Conservation (phyloP, 225 moss, liverwort and hornwort genomes). For the Pleurozium schreberi region DNA sequence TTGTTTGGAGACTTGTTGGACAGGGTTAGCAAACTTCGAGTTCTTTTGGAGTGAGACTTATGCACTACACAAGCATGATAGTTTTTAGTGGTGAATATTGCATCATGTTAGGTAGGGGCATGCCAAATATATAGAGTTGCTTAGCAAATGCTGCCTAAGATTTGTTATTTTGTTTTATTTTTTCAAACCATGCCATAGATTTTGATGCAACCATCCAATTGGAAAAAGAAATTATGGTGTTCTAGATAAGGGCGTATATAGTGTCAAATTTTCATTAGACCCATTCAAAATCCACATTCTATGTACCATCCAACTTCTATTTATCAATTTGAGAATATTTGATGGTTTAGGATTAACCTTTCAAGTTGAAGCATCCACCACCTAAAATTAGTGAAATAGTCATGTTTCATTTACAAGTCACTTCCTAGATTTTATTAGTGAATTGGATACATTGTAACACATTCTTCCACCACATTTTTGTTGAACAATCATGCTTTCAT, state of each 20-base stretch:
- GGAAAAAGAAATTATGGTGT: background rate
- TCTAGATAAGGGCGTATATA: background rate
- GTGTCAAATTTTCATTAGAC: background rate
- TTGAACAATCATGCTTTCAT: background rate
- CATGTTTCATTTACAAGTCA: background rate
- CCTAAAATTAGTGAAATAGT: background rate
- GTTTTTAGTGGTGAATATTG: background rate
- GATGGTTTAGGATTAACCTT: background rate
- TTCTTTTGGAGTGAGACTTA: background rate
- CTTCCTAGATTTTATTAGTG: accelerated
- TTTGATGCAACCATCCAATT: background rate
- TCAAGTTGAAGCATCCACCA: background rate
- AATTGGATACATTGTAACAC: background rate
- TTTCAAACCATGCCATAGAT: background rate
- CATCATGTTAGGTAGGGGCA: background rate
- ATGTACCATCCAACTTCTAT: background rate
- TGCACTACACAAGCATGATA: background rate
- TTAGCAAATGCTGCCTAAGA: background rate
- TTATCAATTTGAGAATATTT: background rate
- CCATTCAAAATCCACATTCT: too few species aligned
- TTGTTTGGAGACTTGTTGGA: accelerated
- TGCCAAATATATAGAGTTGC: background rate
- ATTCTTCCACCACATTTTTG: background rate
- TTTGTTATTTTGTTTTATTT: background rate
- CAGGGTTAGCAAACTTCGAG: background rate